Base-by-base conservation (phyloP, 2,329 filamentous ascomycete species). In the Blumeria graminis region DNA sequence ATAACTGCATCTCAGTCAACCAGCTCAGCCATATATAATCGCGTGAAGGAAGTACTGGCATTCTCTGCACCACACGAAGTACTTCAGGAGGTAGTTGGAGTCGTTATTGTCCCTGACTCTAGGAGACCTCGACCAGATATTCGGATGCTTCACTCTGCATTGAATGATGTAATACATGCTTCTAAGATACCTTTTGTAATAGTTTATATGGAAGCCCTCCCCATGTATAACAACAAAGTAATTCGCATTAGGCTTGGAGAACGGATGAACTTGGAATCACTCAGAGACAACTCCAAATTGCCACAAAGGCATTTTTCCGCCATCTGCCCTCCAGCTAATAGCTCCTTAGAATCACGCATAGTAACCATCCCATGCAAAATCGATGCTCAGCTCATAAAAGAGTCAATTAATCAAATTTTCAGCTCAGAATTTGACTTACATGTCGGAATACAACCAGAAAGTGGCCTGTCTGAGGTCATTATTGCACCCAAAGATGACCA, bases 171-270 rank as follows among this genome's bases (percentile, higher is more conserved):
- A 0, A 66, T 79, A 11, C 73, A 75, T 55, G 71, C 74, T 58
- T 71, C 70, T 9, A 78, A 78, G 61, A 73, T 73, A 69, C 76
- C 76, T 0, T 67, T 69, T 0, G 58, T 76, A 34, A 64, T 78
- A 16, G 70, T 72, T 0, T 77, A 76, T 63, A 78, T 78, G 75
- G 69, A 76, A 34, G 71, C 71, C 43, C 65, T 76, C 0, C 74
- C 76, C 0, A 76, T 73, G 57, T 72, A 69, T 38, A 77, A 78
- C 64, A 76, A 76, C 67, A 79, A 79, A 60, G 67, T 77, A n/a
- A 65, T 77, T 22, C 71, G 76, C 1, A 75, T 77, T 61, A 72
- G 69, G 59, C 65, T 79, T 4, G 71, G 69, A 0, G 69, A 77
- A 56, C 68, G 76, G 3, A 65, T 78, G 4, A 63, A 65, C 1